Evolutionary conservation across 805 yeast species (phyloP).

Genomic region (Candida multigemmis): DNA sequence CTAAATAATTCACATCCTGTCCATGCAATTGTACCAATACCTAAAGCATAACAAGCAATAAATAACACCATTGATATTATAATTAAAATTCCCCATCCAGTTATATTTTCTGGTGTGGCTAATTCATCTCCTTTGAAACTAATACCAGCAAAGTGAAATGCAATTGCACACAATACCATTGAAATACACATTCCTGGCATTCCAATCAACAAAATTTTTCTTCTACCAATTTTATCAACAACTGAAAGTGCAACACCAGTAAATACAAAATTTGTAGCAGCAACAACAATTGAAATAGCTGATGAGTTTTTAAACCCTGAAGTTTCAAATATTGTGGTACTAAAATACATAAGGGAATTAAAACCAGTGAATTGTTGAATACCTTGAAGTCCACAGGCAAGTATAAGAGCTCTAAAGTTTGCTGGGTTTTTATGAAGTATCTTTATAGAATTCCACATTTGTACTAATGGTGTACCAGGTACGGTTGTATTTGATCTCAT

Average conservation of each 20-base stretch:
- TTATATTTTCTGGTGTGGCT: slow-evolving; percentile 35
- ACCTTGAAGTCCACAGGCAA: slow-evolving; percentile 91
- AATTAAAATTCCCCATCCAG: slow-evolving; percentile 83
- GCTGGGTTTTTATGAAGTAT: slow-evolving; percentile 62
- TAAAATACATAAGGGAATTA: slow-evolving; percentile 92
- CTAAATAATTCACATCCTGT: slow-evolving; percentile 94
- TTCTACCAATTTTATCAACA: slow-evolving; percentile 83
- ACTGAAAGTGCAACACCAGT: slow-evolving; percentile 79
- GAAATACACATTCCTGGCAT: slow-evolving; percentile 79
- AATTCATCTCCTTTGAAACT: slow-evolving; percentile 39
- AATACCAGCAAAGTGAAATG: slow-evolving; percentile 78
- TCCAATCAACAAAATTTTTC: slow-evolving; percentile 69
- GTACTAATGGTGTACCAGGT: slow-evolving; percentile 34
- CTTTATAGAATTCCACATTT: slow-evolving; percentile 52
- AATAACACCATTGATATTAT: slow-evolving; percentile 78
- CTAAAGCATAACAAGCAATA: slow-evolving; percentile 88
- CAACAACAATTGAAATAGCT: slow-evolving; percentile 89
- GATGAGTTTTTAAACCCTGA: slow-evolving; percentile 85
- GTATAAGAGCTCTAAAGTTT: slow-evolving; percentile 79
- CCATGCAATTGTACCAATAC: slow-evolving; percentile 98
- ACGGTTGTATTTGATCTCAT: slow-evolving; percentile 33
- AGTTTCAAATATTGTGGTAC: slow-evolving; percentile 84
- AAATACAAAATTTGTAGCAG: slow-evolving; percentile 89
- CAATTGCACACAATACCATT: slow-evolving; percentile 74
- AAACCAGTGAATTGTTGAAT: slow-evolving; percentile 96